Evolutionary conservation across 2,329 filamentous ascomycete genomes (phyloP).

Genomic region (Pseudocercospora fijiensis): DNA sequence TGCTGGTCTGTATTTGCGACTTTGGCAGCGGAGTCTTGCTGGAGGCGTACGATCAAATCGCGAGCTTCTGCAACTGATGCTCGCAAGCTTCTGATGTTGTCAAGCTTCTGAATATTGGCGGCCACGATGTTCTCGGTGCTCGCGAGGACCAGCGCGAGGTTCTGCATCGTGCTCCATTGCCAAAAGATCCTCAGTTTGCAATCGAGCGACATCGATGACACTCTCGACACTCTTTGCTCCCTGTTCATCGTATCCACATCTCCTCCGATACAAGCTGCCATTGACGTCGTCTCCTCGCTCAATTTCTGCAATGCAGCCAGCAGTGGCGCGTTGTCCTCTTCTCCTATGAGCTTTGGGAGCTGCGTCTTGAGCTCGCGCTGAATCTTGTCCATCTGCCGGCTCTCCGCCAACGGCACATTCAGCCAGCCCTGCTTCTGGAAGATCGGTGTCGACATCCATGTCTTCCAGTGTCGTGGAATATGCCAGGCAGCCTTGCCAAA

Average conservation of each 20-base stretch:
- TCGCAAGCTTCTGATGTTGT: neutral
- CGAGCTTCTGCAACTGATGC: neutral
- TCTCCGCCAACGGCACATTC: neutral
- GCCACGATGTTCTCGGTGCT: neutral
- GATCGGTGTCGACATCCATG: neutral
- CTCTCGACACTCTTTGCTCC: neutral
- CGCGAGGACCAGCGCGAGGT: neutral
- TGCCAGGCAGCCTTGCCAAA: slow-evolving; percentile 1
- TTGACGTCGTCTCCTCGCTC: neutral
- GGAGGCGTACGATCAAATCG: neutral
- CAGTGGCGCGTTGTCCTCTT: neutral
- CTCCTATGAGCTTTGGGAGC: neutral
- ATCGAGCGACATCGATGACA: neutral
- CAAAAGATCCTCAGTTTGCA: neutral
- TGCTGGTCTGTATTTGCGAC: neutral
- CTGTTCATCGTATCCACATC: neutral
- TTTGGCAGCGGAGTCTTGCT: neutral
- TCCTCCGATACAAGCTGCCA: neutral
- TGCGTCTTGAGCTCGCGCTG: neutral
- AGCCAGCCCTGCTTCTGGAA: neutral
- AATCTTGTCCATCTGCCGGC: neutral
- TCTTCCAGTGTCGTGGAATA: neutral
- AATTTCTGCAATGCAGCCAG: neutral
- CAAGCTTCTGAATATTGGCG: neutral
- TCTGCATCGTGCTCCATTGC: neutral